Percentiles rank a stretch among this genome's conserved stretches.
phyloP scores from a whole-genome alignment of 805 yeast genomes.

The Blastobotrys attinorum region DNA sequence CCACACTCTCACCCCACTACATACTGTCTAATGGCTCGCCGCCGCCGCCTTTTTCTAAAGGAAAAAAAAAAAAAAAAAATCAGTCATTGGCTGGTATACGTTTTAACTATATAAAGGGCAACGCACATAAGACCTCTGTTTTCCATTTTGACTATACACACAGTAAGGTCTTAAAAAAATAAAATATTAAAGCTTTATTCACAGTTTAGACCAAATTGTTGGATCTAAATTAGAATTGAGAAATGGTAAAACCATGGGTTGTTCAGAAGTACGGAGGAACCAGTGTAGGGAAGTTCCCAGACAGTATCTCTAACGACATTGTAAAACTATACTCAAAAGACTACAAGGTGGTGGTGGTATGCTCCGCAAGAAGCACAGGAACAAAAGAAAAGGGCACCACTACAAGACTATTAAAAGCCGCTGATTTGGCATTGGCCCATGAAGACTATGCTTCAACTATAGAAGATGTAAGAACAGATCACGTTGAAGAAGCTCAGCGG shows the following conservation, averaged over 20 bases:
- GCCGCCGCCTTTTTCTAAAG: no score
- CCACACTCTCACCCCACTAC: no score
- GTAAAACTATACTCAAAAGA: constrained; percentile 49
- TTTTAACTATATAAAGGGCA: no score
- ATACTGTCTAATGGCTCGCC: no score
- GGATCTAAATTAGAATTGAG: no score
- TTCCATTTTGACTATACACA: no score
- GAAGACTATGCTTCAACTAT: constrained; percentile 45
- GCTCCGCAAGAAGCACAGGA: constrained; percentile 88
- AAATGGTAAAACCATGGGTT: constrained; percentile 43
- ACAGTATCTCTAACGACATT: constrained; percentile 75
- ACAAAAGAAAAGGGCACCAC: constrained; percentile 96
- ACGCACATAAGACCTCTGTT: no score
- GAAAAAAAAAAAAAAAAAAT: no score
- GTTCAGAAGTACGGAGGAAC: constrained; percentile 98
- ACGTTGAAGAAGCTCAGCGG: constrained; percentile 58
- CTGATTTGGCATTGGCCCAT: constrained; percentile 43
- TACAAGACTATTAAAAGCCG: constrained; percentile 73
- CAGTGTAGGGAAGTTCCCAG: constrained; percentile 90
- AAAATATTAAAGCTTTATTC: no score
- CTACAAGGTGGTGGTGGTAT: constrained; percentile 80
- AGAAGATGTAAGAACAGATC: constrained; percentile 69
- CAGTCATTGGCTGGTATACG: no score
- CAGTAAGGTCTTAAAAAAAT: no score
- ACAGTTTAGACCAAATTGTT: no score